Percentiles rank a stretch among this genome's conserved stretches.
Conservation (phyloP, 192 early-diverging fungal species). For the Umbelopsis isabellina region DNA sequence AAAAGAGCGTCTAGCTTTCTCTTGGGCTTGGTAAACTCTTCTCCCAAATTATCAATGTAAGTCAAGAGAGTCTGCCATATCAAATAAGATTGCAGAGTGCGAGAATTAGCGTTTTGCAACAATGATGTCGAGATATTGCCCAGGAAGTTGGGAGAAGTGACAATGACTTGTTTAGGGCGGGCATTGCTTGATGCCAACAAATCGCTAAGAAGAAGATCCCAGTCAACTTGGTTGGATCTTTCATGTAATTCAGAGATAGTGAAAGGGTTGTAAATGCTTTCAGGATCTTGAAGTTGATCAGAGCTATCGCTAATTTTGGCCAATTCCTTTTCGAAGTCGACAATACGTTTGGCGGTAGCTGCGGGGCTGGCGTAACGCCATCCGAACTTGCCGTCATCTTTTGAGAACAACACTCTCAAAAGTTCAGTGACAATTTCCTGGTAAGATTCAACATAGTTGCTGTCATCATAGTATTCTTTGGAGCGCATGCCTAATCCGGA, state of each 20-base stretch:
- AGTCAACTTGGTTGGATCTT: slow-evolving; percentile 38
- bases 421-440: slow-evolving; percentile 48
- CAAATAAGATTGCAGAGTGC: slow-evolving; percentile 53
- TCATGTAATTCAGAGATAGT: slow-evolving; percentile 38
- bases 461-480: slow-evolving; percentile 66
- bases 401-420: slow-evolving; percentile 39
- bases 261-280: slow-evolving; percentile 53
- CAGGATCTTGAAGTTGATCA: slow-evolving; percentile 54
- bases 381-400: slow-evolving; percentile 7
- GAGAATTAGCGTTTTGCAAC: slow-evolving; percentile 38
- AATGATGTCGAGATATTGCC: slow-evolving; percentile 34
- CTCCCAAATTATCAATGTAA: slow-evolving; percentile 42
- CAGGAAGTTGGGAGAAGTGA: slow-evolving; percentile 38
- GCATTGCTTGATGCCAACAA: slow-evolving; percentile 29
- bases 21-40: slow-evolving; percentile 47
- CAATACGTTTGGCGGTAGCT: slow-evolving; percentile 52
- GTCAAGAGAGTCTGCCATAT: slow-evolving; percentile 49
- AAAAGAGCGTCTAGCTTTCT: slow-evolving; percentile 38
- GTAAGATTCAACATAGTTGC: slow-evolving; percentile 46
- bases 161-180: slow-evolving; percentile 32
- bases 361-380: slow-evolving; percentile 24
- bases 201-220: slow-evolving; percentile 40
- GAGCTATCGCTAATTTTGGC: slow-evolving; percentile 52
- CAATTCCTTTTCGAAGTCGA: slow-evolving; percentile 62
- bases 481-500: slow-evolving; percentile 64